Evolutionary conservation across 2,329 filamentous ascomycete genomes (phyloP), one percentile per base, ranked within the genome.

Genomic region (Ophioceras dolichostomum): DNA sequence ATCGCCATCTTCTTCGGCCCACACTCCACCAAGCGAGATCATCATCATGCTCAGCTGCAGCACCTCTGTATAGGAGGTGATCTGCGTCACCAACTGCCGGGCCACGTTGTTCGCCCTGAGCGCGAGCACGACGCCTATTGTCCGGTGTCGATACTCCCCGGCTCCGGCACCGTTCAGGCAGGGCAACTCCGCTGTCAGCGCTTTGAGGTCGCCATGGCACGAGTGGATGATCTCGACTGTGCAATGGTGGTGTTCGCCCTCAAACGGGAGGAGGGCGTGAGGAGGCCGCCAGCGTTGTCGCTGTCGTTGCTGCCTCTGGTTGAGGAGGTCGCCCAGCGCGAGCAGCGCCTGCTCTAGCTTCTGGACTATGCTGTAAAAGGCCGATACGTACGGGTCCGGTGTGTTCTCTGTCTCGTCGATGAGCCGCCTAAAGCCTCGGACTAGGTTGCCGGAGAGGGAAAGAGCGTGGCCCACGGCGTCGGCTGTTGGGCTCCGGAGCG

Each of bases 11-110:
- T 27, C 22, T 16, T 29, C 36, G 14, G 14, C 13, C 31, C 37
- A 34, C 9, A 28, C 14, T 4, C n/a, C 31, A n/a, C 21, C 17
- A 16, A 34, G 31, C 22, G 31, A 30, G 16, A 34, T 22, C 22
- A 31, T 39, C 10, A 27, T 30, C 21, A 34, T 13, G 22, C 37
- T 39, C 19, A 39, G 37, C 22, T 39, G 37, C 14, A 39, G 37
- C 13, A 39, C 32, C 13, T 34, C 19, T 9, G 20, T 39, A 18
- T 39, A 39, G 32, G 22, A 34, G 21, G n/a, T 26, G 2, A 39
- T 34, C 24, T 34, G 37, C 10, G 21, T 27, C 19, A 12, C 34
- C 28, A 26, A 22, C 37, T 39, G 37, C 32, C 18, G 24, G n/a
- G n/a, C n/a, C 14, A 39, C 30, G 10, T 16, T 13, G n/a, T 29